Conservation (phyloP, 768 basidiomycete genomes). For the Rhodotorula kratochvilovae region DNA sequence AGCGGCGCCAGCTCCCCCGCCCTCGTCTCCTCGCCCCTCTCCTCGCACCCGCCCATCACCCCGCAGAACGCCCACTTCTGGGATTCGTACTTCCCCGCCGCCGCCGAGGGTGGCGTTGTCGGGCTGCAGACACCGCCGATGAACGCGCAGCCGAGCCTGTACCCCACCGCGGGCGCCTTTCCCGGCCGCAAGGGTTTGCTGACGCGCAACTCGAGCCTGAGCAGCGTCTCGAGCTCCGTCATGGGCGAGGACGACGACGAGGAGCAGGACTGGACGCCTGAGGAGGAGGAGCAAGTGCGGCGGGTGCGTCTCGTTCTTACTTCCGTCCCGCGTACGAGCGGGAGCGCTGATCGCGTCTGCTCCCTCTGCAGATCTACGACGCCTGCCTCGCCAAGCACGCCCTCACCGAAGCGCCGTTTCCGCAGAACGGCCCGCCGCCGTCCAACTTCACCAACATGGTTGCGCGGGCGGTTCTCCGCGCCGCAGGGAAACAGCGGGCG, state of each 20-base stretch:
- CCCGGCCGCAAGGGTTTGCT: conserved; percentile 15
- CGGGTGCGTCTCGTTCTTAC: background rate
- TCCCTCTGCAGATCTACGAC: conserved; percentile 15
- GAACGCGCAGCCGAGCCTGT: background rate
- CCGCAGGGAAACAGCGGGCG: background rate
- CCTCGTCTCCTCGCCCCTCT: background rate
- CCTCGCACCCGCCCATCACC: conserved; percentile 13
- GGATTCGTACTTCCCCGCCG: conserved; percentile 20
- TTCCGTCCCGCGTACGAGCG: too few species aligned
- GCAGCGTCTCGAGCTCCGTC: conserved; percentile 23
- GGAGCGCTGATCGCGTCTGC: background rate
- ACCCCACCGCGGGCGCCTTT: background rate
- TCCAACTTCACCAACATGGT: conserved; percentile 35
- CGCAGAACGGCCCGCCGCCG: conserved; percentile 19
- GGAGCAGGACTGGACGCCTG: conserved; percentile 26
- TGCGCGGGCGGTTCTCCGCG: conserved; percentile 22
- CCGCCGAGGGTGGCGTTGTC: background rate
- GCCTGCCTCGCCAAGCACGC: conserved; percentile 16
- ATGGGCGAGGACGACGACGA: conserved; percentile 24
- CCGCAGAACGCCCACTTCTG: conserved; percentile 17
- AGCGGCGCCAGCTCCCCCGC: background rate
- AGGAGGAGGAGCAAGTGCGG: conserved; percentile 23
- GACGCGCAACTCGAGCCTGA: conserved; percentile 29
- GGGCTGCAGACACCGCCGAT: conserved; percentile 16
- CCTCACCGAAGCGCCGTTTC: conserved; percentile 23